Percentiles rank a stretch among this genome's conserved stretches.
These are phyloP conservation scores for Gossypium longicalyx DNA, from an alignment of 345 rosid genomes.

Conservation along the genomic window DNA sequence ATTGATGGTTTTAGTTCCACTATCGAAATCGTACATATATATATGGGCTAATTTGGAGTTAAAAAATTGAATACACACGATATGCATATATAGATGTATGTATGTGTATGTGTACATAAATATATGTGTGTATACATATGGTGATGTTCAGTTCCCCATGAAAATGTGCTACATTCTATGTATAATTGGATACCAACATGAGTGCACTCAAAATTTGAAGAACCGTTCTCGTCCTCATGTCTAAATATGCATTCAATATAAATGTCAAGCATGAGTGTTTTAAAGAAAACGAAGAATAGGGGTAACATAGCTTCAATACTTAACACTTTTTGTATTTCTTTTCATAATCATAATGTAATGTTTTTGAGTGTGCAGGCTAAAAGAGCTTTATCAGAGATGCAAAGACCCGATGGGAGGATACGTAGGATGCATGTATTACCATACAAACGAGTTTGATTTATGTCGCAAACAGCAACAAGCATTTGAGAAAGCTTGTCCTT, in stretches of 20 bases:
- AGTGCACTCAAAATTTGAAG: neutral
- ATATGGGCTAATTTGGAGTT: too few relatives aligned
- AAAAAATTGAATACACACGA: too few relatives aligned
- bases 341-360: neutral
- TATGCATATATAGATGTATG: neutral
- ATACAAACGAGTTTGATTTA: constrained; percentile 87
- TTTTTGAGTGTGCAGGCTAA: constrained; percentile 50
- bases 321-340: neutral
- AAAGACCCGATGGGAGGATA: constrained; percentile 86
- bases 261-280: neutral
- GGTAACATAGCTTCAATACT: neutral
- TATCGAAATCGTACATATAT: too few relatives aligned
- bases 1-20: too few relatives aligned
- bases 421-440: constrained; percentile 93
- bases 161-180: too few relatives aligned
- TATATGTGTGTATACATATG: too few relatives aligned
- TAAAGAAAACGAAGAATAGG: neutral
- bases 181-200: neutral
- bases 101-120: neutral
- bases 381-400: constrained; percentile 89
- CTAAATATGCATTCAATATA: neutral
- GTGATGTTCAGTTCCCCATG: too few relatives aligned
- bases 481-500: constrained; percentile 89
- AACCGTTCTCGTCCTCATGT: neutral
- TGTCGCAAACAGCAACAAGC: constrained; percentile 96